These are phyloP conservation scores for Leishmania tropica DNA, from an alignment of 208 protist species.

Conservation along the genomic window DNA sequence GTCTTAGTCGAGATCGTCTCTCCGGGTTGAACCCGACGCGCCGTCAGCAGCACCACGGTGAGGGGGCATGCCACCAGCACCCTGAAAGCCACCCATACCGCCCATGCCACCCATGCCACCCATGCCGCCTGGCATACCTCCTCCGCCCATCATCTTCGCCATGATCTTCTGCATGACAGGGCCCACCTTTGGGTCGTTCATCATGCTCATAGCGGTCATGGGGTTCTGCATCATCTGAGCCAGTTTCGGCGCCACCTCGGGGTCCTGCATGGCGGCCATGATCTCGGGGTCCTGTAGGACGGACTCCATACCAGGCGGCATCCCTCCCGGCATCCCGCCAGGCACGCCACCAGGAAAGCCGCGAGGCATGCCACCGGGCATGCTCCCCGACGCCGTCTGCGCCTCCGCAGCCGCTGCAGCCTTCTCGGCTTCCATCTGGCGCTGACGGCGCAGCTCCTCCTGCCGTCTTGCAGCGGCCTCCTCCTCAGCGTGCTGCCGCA, in stretches of 20 bases:
- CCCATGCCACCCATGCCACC: constrained; percentile 18
- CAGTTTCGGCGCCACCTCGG: constrained; percentile 70
- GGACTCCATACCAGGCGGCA: constrained; percentile 33
- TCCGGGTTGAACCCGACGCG: constrained; percentile 3
- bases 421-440: constrained; percentile 40
- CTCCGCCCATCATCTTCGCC: constrained; percentile 70
- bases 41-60: constrained; percentile 20
- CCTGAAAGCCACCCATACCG: constrained; percentile 10
- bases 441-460: constrained; percentile 46
- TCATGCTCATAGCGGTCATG: constrained; percentile 61
- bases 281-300: constrained; percentile 67
- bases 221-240: constrained; percentile 68
- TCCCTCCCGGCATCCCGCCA: constrained; percentile 48
- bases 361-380: constrained; percentile 51
- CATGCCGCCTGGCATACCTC: constrained; percentile 40
- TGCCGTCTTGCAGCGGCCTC: constrained; percentile 38
- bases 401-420: constrained; percentile 32
- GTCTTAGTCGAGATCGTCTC: constrained; percentile 28
- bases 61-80: constrained; percentile 16
- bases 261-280: constrained; percentile 69
- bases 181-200: constrained; percentile 78
- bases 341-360: constrained; percentile 50
- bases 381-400: constrained; percentile 31
- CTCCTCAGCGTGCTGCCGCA: constrained; percentile 46
- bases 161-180: constrained; percentile 81